Conservation (phyloP, 352 stramenopile species). For the Pythium aquatile region DNA sequence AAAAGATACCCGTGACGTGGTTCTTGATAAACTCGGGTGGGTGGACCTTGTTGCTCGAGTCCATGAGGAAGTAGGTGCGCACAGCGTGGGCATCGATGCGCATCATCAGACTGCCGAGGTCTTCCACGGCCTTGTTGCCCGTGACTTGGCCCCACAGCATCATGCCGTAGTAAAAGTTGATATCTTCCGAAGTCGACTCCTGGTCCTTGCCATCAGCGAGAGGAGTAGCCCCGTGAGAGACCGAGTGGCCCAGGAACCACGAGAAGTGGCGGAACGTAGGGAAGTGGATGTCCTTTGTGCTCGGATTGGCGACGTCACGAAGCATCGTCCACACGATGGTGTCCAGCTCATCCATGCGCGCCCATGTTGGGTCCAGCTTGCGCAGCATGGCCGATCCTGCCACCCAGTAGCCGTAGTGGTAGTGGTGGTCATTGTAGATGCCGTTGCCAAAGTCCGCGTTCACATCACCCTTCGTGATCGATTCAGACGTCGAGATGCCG, state of each 20-base stretch:
- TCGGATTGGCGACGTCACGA: constrained; percentile 72
- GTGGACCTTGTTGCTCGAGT: constrained; percentile 56
- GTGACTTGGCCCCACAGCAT: constrained; percentile 66
- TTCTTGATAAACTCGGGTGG: constrained; percentile 62
- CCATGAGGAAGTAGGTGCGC: constrained; percentile 72
- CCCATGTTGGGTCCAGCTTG: constrained; percentile 62
- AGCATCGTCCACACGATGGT: constrained; percentile 62
- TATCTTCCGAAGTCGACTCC: constrained; percentile 73
- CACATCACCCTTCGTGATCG: constrained; percentile 47
- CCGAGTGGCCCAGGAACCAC: constrained; percentile 77
- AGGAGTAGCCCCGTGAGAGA: constrained; percentile 75
- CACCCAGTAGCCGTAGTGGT: constrained; percentile 80
- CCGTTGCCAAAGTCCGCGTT: constrained; percentile 75
- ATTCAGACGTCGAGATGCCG: constrained; percentile 45
- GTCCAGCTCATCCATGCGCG: constrained; percentile 51
- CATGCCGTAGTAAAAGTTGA: constrained; percentile 84
- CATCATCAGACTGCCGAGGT: constrained; percentile 75
- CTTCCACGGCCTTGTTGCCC: constrained; percentile 52
- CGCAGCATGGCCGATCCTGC: constrained; percentile 67
- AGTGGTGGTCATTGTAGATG: constrained; percentile 86
- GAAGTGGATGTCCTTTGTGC: constrained; percentile 46
- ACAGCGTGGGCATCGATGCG: constrained; percentile 59
- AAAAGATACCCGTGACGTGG: constrained; percentile 79
- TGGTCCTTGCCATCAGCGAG: constrained; percentile 73
- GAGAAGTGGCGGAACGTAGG: constrained; percentile 73